These are phyloP conservation scores for Stipa capillata DNA, from an alignment of 176 grass and related monocot genomes.

Conservation along the genomic window DNA sequence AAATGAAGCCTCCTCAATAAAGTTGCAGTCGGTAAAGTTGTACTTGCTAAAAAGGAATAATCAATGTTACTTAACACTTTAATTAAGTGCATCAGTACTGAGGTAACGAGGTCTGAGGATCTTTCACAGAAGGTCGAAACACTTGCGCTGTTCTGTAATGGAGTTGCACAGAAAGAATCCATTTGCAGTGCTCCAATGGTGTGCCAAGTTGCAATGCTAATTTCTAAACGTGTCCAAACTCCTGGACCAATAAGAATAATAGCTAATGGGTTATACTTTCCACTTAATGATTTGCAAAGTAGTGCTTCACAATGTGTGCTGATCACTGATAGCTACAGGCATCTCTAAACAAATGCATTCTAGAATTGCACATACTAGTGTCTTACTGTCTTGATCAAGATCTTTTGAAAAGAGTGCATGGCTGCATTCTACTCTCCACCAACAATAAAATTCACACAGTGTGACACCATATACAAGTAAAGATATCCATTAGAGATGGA, in stretches of 20 bases:
- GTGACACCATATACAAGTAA: not conserved
- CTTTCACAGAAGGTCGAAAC: not conserved
- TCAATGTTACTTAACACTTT: not conserved
- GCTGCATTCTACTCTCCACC: not conserved
- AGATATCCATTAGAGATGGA: not conserved
- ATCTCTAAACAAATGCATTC: not conserved
- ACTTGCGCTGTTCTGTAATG: not conserved
- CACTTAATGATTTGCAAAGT: not conserved
- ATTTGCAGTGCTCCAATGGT: not conserved
- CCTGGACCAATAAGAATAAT: not conserved
- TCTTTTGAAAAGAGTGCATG: not conserved
- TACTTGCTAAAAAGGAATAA: not conserved
- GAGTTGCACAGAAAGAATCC: not conserved
- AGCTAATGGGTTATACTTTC: not conserved
- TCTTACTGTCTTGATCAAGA: not conserved
- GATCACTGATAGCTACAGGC: not conserved
- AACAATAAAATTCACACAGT: not conserved
- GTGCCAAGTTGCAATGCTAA: not conserved
- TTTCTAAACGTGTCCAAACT: not conserved
- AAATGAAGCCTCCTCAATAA: not conserved
- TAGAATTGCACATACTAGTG: not conserved
- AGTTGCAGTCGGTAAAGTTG: not conserved
- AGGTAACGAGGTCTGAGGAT: not conserved
- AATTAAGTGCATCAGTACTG: not conserved
- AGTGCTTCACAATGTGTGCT: not conserved